These are phyloP conservation scores for Torulaspora indica DNA, from an alignment of 805 yeast species.

Conservation along the genomic window DNA sequence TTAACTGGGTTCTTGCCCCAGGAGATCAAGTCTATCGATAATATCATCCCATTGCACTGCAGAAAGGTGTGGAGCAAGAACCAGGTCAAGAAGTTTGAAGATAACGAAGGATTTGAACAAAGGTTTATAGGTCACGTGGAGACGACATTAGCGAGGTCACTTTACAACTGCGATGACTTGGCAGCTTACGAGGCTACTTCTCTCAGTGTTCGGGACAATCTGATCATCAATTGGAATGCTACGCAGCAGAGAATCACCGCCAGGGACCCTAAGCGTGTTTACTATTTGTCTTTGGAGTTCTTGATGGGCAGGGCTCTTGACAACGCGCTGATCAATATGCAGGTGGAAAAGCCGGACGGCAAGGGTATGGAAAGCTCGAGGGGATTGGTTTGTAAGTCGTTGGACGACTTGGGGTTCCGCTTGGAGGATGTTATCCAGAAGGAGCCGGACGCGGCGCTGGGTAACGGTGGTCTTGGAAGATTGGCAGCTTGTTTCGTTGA, in stretches of 20 bases:
- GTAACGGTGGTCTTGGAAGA: slow-evolving; percentile 94
- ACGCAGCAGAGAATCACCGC: slow-evolving; percentile 87
- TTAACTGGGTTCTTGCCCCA: slow-evolving; percentile 88
- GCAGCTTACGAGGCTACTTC: slow-evolving; percentile 93
- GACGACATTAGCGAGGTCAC: slow-evolving; percentile 82
- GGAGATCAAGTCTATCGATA: slow-evolving; percentile 78
- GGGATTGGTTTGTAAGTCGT: slow-evolving; percentile 50
- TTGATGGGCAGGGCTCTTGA: slow-evolving; percentile 94
- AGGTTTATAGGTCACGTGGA: slow-evolving; percentile 82
- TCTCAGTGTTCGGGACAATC: slow-evolving; percentile 67
- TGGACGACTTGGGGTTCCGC: slow-evolving; percentile 75
- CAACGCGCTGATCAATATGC: slow-evolving; percentile 81
- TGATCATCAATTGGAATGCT: slow-evolving; percentile 84
- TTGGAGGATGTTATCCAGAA: slow-evolving; percentile 78
- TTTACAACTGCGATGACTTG: slow-evolving; percentile 85
- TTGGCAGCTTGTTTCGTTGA: slow-evolving; percentile 92
- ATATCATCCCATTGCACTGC: slow-evolving; percentile 71
- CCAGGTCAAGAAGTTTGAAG: slow-evolving; percentile 47
- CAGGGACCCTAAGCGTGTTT: slow-evolving; percentile 78
- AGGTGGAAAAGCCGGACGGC: slow-evolving; percentile 35
- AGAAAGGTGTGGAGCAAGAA: slow-evolving; percentile 74
- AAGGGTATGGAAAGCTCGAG: slow-evolving; percentile 36
- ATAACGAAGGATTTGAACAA: slow-evolving; percentile 56
- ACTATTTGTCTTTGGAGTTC: slow-evolving; percentile 82
- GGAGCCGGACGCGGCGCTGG: slow-evolving; percentile 92